Evolutionary conservation across 805 yeast species (phyloP).

Genomic region (Zygotorulaspora sp.): DNA sequence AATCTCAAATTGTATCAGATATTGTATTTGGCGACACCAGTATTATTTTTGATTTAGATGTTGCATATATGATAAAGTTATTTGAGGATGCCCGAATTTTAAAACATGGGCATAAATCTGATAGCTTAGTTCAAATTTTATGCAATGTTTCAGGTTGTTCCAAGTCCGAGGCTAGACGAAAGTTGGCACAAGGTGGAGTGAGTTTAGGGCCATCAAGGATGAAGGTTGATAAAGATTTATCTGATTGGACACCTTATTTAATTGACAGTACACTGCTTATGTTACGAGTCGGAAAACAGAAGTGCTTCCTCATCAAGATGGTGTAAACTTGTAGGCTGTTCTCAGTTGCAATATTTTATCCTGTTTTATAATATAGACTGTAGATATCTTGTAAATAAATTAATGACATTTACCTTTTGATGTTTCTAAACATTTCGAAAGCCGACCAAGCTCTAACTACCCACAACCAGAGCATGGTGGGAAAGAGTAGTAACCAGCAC

Average conservation of each 20-base stretch:
- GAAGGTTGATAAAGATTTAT: slow-evolving; percentile 49
- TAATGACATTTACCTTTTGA: slow-evolving; percentile 17
- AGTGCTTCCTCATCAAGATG: slow-evolving; percentile 51
- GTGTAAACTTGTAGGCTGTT: slow-evolving; percentile 8
- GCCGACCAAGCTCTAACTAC: slow-evolving; percentile 35
- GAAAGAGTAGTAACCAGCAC: slow-evolving; percentile 28
- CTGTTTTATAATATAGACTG: slow-evolving; percentile 8
- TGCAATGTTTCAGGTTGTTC: slow-evolving; percentile 46
- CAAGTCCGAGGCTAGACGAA: slow-evolving; percentile 54
- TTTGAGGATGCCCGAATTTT: slow-evolving; percentile 23
- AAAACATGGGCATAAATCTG: slow-evolving; percentile 27
- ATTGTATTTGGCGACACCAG: slow-evolving; percentile 45
- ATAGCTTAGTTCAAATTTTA: slow-evolving; percentile 47
- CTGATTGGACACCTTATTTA: slow-evolving; percentile 46
- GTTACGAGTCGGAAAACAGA: slow-evolving; percentile 70
- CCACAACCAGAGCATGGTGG: slow-evolving; percentile 34
- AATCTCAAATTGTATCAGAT: slow-evolving; percentile 62
- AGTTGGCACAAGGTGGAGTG: slow-evolving; percentile 66
- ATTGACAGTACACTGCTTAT: slow-evolving; percentile 59
- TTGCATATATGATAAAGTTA: slow-evolving; percentile 15
- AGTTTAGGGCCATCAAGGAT: slow-evolving; percentile 59
- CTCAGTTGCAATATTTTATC: background rate
- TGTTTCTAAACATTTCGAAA: slow-evolving; percentile 31
- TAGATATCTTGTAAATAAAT: slow-evolving; percentile 9
- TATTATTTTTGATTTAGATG: slow-evolving; percentile 5